Percentiles rank a stretch among this genome's conserved stretches.
phyloP scores from a whole-genome alignment of 495 filamentous ascomycete species.

The Chlorociboria aeruginascens region DNA sequence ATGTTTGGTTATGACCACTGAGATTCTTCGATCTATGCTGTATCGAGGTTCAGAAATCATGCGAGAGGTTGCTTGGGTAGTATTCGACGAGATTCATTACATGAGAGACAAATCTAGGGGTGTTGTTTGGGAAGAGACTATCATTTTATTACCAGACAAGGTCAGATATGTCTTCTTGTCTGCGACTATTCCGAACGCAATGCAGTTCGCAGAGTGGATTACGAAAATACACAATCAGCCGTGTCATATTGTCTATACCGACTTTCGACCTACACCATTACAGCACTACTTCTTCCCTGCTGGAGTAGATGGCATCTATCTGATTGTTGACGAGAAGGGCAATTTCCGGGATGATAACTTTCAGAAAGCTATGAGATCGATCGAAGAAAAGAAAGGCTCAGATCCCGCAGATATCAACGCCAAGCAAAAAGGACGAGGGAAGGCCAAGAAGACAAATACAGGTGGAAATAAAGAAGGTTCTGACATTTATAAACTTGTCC shows the following conservation, averaged over 20 bases:
- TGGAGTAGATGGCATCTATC: constrained; percentile 84
- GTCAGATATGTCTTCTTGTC: constrained; percentile 97
- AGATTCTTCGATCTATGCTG: constrained; percentile 97
- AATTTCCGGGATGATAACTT: constrained; percentile 94
- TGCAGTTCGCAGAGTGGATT: constrained; percentile 99
- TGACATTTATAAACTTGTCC: constrained; percentile 94
- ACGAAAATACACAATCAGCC: constrained; percentile 93
- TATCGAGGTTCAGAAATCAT: constrained; percentile 98
- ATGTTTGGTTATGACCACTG: constrained; percentile 97
- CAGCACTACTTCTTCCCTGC: constrained; percentile 97
- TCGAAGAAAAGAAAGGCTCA: constrained; percentile 79
- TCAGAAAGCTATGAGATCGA: constrained; percentile 80
- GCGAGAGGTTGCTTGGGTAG: constrained; percentile 95
- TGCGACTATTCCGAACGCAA: constrained; percentile 97
- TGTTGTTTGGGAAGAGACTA: constrained; percentile 98
- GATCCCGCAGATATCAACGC: constrained; percentile 68
- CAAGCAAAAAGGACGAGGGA: constrained; percentile 73
- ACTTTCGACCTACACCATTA: constrained; percentile 90
- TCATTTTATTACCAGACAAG: constrained; percentile 94
- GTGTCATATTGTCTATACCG: constrained; percentile 96
- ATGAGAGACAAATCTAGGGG: constrained; percentile 88
- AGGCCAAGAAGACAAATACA: constrained; percentile 82
- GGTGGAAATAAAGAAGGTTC: constrained; percentile 53
- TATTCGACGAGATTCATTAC: constrained; percentile 98
- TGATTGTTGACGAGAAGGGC: constrained; percentile 93